A percentile compares a stretch with the other conserved stretches of the same genome.
Conservation (phyloP, 768 basidiomycete genomes). For the Gymnopilus junonius region DNA sequence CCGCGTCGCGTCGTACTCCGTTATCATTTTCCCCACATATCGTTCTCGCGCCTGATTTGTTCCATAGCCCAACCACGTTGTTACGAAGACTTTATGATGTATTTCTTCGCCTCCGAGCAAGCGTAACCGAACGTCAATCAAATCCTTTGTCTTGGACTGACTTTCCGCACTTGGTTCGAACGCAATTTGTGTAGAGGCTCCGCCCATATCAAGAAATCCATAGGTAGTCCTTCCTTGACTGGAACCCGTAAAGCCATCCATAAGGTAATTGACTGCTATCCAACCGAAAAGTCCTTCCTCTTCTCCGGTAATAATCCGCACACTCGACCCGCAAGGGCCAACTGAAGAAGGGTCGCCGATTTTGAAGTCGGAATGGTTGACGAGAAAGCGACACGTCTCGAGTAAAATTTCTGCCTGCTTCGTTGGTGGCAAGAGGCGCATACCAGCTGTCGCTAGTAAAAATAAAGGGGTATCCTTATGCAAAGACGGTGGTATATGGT, state of each 20-base stretch:
- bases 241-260: slow-evolving; percentile 85
- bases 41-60: slow-evolving; percentile 97
- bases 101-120: slow-evolving; percentile 87
- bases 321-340: slow-evolving; percentile 91
- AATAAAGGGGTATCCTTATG: slow-evolving; percentile 89
- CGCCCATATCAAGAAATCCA: slow-evolving; percentile 99
- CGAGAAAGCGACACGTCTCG: slow-evolving; percentile 78
- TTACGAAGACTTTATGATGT: slow-evolving; percentile 92
- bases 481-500: slow-evolving; percentile 85
- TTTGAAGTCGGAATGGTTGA: slow-evolving; percentile 75
- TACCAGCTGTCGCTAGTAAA: slow-evolving; percentile 94
- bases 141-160: slow-evolving; percentile 55
- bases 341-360: slow-evolving; percentile 65
- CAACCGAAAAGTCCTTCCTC: slow-evolving; percentile 99
- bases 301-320: slow-evolving; percentile 95
- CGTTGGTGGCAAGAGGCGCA: slow-evolving; percentile 80
- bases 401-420: slow-evolving; percentile 76
- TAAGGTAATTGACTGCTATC: slow-evolving; percentile 99
- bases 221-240: slow-evolving; percentile 78
- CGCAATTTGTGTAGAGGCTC: slow-evolving; percentile 98
- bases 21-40: slow-evolving; percentile 75
- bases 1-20: slow-evolving; percentile 52
- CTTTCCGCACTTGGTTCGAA: slow-evolving; percentile 84
- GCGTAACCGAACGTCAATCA: slow-evolving; percentile 82
- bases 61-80: slow-evolving; percentile 98